Base-by-base conservation (phyloP, 805 yeast species). In the Suhomyces emberorum region DNA sequence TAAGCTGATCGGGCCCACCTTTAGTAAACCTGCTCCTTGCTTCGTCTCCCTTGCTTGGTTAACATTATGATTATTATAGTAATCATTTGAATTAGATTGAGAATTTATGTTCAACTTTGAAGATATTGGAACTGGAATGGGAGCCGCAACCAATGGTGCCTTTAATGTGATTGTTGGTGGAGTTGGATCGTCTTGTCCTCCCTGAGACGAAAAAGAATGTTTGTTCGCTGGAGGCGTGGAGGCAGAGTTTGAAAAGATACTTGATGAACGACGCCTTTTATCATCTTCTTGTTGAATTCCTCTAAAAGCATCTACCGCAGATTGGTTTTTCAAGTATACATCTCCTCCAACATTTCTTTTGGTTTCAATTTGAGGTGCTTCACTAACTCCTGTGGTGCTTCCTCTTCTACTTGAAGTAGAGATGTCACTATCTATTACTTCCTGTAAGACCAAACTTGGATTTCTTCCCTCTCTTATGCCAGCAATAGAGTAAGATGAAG, bases 271-370 rank as follows among this genome's bases (percentile, higher is more conserved):
- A 10, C 72, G 50, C 35, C 70, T 55, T 40, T 57, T 57, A 33
- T 66, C 69, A 44, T 69, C 72, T 42, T 62, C 49, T 39, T 58
- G 54, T 43, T 68, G 71, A 12, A 69, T 63, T 6, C 58, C 73
- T 35, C 67, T 68, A 48, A 69, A 65, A 2, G 72, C 60, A 28
- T 69, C 72, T 9, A 66, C 65, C 1, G 57, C 58, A 1, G 69
- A 57, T 41, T 69, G 73, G 41, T 67, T 69, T 34, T 52, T 57
- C 42, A 69, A 43, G 49, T 69, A 69, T 25, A 69, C 51, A 40
- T 69, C 72, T 9, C 74, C 74, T 2, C 63, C 72, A 5, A 68
- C 74, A 39, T 69, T 67, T 28, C 73, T 44, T 43, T 66, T 68
- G 2, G 74, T 69, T 44, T 69, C 74, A 20, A 69, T 57, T 46